These are phyloP conservation scores for Fonsecaea erecta DNA, from an alignment of 2,329 filamentous ascomycete genomes.

Conservation along the genomic window DNA sequence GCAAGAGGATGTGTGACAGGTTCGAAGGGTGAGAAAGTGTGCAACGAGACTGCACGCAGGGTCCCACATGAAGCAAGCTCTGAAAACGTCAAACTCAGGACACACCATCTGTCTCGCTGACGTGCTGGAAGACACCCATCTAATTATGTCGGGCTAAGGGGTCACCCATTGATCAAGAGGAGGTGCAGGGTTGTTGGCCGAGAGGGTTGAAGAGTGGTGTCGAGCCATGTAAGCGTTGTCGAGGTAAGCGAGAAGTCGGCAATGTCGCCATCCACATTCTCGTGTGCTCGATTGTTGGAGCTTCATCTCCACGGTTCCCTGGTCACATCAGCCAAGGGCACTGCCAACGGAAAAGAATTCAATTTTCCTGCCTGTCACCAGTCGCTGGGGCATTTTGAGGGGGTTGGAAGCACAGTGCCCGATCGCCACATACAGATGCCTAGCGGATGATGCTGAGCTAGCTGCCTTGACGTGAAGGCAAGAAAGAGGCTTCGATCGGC, in stretches of 20 bases:
- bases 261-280: not conserved
- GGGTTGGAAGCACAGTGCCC: not conserved
- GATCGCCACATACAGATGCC: too few relatives aligned
- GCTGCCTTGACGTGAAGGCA: not conserved
- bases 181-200: not conserved
- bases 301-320: not conserved
- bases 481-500: not conserved
- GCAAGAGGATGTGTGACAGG: not conserved
- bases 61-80: not conserved
- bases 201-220: not conserved
- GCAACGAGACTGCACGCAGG: not conserved
- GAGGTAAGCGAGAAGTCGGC: slow-evolving; percentile 13
- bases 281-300: not conserved
- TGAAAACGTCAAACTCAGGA: not conserved
- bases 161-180: not conserved
- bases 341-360: not conserved
- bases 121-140: not conserved
- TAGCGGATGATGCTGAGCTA: not conserved
- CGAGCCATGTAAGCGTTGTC: slow-evolving; percentile 1
- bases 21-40: slow-evolving; percentile 1
- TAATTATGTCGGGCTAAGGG: not conserved
- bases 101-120: not conserved
- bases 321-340: not conserved
- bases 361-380: not conserved
- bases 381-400: not conserved